Evolutionary conservation across 2,329 filamentous ascomycete genomes (phyloP).

Genomic region (Eutypella sp.): DNA sequence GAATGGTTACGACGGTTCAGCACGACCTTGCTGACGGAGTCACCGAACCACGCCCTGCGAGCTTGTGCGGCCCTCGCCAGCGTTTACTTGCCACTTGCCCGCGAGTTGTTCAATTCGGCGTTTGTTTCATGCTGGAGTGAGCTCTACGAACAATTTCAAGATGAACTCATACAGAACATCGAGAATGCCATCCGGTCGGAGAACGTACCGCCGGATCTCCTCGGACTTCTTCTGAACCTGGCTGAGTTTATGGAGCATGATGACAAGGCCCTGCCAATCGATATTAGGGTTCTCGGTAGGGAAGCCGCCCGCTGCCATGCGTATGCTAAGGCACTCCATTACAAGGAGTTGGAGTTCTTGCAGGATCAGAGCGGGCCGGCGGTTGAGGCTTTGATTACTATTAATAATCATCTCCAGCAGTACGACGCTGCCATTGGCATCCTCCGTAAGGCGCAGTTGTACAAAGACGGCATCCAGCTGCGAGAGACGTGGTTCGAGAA

Average conservation of each 20-base stretch:
- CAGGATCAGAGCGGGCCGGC: conserved; percentile 94
- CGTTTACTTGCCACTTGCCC: conserved; percentile 84
- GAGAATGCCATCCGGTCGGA: conserved; percentile 93
- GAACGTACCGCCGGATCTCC: conserved; percentile 90
- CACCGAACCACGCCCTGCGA: conserved; percentile 88
- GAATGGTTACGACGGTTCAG: conserved; percentile 98
- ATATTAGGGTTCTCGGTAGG: conserved; percentile 88
- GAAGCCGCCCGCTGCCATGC: conserved; percentile 96
- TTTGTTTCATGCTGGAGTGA: conserved; percentile 99
- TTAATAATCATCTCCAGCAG: conserved; percentile 98
- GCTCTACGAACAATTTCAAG: conserved; percentile 92
- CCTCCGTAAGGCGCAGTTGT: conserved; percentile 88
- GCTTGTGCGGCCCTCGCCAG: conserved; percentile 90
- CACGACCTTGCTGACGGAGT: conserved; percentile 90
- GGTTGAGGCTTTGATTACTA: conserved; percentile 95
- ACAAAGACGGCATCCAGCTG: conserved; percentile 86
- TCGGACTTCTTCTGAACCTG: conserved; percentile 89
- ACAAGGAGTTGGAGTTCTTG: conserved; percentile 97
- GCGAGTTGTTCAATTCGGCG: conserved; percentile 95
- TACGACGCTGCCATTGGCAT: conserved; percentile 98
- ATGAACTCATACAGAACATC: conserved; percentile 92
- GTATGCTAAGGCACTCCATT: conserved; percentile 95
- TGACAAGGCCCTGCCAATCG: conserved; percentile 95
- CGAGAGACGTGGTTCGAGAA: conserved; percentile 99
- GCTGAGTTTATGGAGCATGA: conserved; percentile 99